Evolutionary conservation across 2,329 filamentous ascomycete genomes (phyloP), one percentile per base, ranked within the genome.

Genomic region (Beauveria scarabaeidicola): DNA sequence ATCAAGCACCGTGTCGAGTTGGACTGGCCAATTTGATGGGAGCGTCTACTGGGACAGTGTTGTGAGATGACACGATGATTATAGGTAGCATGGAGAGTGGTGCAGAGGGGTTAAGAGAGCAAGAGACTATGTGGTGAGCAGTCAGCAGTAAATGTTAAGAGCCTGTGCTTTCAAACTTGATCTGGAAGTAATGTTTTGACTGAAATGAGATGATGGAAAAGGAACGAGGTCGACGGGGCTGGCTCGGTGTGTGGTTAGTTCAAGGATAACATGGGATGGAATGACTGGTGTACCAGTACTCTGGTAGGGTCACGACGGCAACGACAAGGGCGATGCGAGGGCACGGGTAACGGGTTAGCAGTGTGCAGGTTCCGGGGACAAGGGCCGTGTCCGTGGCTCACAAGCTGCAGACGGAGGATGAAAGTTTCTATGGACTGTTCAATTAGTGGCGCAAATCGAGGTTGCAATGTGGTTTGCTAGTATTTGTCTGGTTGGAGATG

Each of bases 51-150:
- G 19, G 17, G 19, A 56, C 29, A 23, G n/a, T 11, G 15, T 23
- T 17, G 21, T 27, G 47, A 32, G 23, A 36, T 58, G 17, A 32
- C 25, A 58, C 13, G n/a, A 58, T 15, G 55, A 58, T 58, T 52
- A 58, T 36, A 47, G 55, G 46, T 52, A 58, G 55, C 38, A 58
- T 58, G 25, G 55, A 36, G 32, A 58, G 55, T 58, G 55, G 55
- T 58, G n/a, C 55, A 52, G 32, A 7, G 17, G 36, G 36, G 36
- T 7, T 11, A 11, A 40, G 6, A 17, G 27, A 50, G 17, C 6
- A 11, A 4, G 27, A 13, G 29, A 48, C 3, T n/a, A 3, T n/a
- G 5, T 50, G 17, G 46, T 44, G 55, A 58, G 25, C 17, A 44
- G 55, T 52, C 46, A 58, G 55, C 55, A 44, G n/a, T 19, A 38